Conservation (phyloP, 1,139 yeast species). For the Protomyces inundatus region DNA sequence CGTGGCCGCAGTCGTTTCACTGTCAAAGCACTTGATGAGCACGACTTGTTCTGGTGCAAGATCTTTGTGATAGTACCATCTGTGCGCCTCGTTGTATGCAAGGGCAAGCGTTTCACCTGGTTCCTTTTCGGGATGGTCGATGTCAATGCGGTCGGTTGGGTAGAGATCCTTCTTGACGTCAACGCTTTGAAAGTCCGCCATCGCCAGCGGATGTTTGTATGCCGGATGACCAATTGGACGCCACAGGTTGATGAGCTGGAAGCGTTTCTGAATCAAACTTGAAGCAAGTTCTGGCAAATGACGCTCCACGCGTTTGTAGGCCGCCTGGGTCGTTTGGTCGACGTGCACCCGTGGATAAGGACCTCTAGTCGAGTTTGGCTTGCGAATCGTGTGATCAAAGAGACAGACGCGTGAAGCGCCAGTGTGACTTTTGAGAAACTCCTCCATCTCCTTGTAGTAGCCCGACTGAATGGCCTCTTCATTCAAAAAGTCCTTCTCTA, state of each 20-base stretch:
- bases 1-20: background rate
- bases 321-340: slow-evolving; percentile 35
- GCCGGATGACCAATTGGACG: slow-evolving; percentile 33
- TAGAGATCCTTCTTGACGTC: slow-evolving; percentile 31
- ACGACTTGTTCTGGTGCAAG: slow-evolving; percentile 33
- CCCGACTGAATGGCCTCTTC: slow-evolving; percentile 10
- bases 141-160: slow-evolving; percentile 29
- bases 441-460: slow-evolving; percentile 20
- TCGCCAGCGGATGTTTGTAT: slow-evolving; percentile 33
- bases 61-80: slow-evolving; percentile 33
- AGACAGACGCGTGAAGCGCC: slow-evolving; percentile 31
- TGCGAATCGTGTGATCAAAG: slow-evolving; percentile 35
- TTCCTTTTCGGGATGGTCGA: slow-evolving; percentile 31
- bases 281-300: slow-evolving; percentile 34
- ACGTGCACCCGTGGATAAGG: slow-evolving; percentile 34
- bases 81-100: slow-evolving; percentile 30
- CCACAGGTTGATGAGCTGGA: slow-evolving; percentile 35
- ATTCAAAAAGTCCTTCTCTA: slow-evolving; percentile 1
- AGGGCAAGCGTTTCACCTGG: slow-evolving; percentile 34
- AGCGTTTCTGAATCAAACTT: slow-evolving; percentile 30
- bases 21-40: slow-evolving; percentile 35
- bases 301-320: slow-evolving; percentile 32
- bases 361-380: slow-evolving; percentile 32
- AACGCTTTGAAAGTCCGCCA: slow-evolving; percentile 32
- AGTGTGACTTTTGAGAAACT: slow-evolving; percentile 2